These are phyloP conservation scores for Neoarthrinium moseri DNA, from an alignment of 2,329 filamentous ascomycete species.

Conservation along the genomic window DNA sequence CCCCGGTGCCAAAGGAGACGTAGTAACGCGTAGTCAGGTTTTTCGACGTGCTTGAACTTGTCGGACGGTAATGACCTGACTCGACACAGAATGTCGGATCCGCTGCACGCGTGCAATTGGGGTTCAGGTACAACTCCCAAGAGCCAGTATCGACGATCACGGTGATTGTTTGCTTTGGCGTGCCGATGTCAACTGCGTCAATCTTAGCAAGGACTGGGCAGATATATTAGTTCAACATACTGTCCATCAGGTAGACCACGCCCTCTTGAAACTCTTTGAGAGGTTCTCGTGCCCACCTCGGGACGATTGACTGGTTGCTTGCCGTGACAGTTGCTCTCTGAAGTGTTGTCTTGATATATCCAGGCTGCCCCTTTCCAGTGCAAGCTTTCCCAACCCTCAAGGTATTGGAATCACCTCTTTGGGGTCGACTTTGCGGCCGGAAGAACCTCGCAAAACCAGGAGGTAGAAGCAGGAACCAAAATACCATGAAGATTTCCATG, in stretches of 20 bases:
- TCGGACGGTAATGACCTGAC: conserved; percentile 32
- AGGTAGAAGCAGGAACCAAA: not conserved
- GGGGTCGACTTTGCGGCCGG: not conserved
- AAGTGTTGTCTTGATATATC: conserved; percentile 22
- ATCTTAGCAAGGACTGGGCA: not conserved
- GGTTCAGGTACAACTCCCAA: conserved; percentile 35
- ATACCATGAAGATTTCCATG: not conserved
- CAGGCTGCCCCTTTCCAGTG: conserved; percentile 3
- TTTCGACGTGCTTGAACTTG: conserved; percentile 26
- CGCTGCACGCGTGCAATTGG: conserved; percentile 30
- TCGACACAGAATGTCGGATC: conserved; percentile 27
- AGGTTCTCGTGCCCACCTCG: conserved; percentile 19
- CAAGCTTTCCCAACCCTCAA: not conserved
- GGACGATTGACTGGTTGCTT: conserved; percentile 9
- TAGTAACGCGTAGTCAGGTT: conserved; percentile 20
- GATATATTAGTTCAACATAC: conserved; percentile 17
- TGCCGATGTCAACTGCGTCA: conserved; percentile 33
- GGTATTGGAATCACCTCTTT: not conserved
- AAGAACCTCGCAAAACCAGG: not conserved
- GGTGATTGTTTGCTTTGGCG: conserved; percentile 31
- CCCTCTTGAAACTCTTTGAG: conserved; percentile 24
- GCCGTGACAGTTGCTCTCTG: conserved; percentile 18
- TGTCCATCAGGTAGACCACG: conserved; percentile 32
- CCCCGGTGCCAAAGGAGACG: conserved; percentile 9
- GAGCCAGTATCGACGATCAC: conserved; percentile 37